These are phyloP conservation scores for Colletotrichum filicis DNA, from an alignment of 2,329 filamentous ascomycete genomes.

Conservation along the genomic window DNA sequence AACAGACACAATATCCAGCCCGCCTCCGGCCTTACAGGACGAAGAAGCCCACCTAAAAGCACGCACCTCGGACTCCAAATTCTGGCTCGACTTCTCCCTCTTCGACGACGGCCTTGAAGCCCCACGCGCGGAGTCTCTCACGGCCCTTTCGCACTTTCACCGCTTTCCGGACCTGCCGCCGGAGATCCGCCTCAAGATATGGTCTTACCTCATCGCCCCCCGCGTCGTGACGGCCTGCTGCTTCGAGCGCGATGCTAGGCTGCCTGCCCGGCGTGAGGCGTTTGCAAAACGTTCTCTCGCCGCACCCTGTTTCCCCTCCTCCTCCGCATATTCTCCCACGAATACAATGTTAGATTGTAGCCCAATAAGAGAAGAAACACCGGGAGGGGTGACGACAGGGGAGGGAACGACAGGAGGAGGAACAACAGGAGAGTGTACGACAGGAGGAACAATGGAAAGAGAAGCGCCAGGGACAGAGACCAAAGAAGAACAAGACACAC, in stretches of 20 bases:
- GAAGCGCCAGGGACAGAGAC: neutral
- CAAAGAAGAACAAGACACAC: neutral
- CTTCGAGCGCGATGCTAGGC: conserved; percentile 45
- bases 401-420: neutral
- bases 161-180: conserved; percentile 52
- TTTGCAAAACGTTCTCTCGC: conserved; percentile 34
- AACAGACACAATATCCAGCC: neutral
- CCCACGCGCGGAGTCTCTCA: conserved; percentile 11
- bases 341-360: neutral
- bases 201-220: conserved; percentile 56
- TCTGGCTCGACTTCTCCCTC: conserved; percentile 59
- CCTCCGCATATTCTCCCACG: conserved; percentile 33
- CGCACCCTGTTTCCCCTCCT: conserved; percentile 34
- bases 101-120: conserved; percentile 52
- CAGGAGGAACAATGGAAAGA: neutral
- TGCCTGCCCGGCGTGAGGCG: conserved; percentile 40
- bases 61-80: conserved; percentile 41
- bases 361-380: too few species aligned
- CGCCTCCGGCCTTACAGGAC: neutral
- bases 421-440: too few species aligned
- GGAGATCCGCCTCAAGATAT: conserved; percentile 61
- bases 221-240: conserved; percentile 58
- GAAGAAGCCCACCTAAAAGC: conserved; percentile 20
- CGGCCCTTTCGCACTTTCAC: conserved; percentile 49
- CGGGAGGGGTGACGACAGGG: too few species aligned